A percentile compares a stretch with the other conserved stretches of the same genome.
These are phyloP conservation scores for Triglochin maritima DNA, from an alignment of 106 monocot genomes.

Conservation along the genomic window DNA sequence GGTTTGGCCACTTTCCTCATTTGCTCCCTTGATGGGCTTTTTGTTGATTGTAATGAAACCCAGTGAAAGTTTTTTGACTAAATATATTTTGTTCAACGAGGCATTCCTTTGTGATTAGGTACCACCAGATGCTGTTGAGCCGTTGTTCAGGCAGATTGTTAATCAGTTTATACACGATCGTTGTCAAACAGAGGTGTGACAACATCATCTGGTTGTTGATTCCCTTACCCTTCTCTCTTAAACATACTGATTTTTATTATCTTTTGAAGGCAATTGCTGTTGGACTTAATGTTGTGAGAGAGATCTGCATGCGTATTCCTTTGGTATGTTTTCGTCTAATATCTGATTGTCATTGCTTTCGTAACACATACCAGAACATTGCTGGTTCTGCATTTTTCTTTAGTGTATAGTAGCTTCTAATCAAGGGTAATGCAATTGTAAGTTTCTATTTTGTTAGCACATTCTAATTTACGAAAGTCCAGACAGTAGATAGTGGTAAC, in stretches of 20 bases:
- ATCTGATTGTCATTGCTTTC: too few species aligned
- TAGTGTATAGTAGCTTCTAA: too few species aligned
- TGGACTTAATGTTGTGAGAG: constrained; percentile 85
- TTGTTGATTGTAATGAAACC: neutral
- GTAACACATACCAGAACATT: too few species aligned
- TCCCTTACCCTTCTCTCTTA: constrained; percentile 1
- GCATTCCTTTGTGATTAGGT: constrained; percentile 27
- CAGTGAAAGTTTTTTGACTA: too few species aligned
- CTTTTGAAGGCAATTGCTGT: constrained; percentile 75
- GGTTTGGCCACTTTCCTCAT: constrained; percentile 29
- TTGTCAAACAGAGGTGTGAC: constrained; percentile 71
- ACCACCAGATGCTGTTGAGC: constrained; percentile 98
- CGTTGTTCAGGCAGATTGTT: constrained; percentile 82
- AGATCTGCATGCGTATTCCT: constrained; percentile 90
- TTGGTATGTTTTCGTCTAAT: constrained; percentile 34
- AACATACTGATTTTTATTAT: neutral
- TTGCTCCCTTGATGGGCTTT: neutral
- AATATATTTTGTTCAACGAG: neutral
- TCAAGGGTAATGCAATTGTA: too few species aligned
- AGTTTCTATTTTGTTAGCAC: too few species aligned
- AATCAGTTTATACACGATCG: constrained; percentile 96
- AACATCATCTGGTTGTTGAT: neutral
- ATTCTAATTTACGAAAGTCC: too few species aligned
- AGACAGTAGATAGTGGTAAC: too few species aligned
- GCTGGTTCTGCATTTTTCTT: too few species aligned